Evolutionary conservation across 2,329 filamentous ascomycete species (phyloP), one percentile per base, ranked within the genome.

Genomic region (Dactylellina drechsleri): DNA sequence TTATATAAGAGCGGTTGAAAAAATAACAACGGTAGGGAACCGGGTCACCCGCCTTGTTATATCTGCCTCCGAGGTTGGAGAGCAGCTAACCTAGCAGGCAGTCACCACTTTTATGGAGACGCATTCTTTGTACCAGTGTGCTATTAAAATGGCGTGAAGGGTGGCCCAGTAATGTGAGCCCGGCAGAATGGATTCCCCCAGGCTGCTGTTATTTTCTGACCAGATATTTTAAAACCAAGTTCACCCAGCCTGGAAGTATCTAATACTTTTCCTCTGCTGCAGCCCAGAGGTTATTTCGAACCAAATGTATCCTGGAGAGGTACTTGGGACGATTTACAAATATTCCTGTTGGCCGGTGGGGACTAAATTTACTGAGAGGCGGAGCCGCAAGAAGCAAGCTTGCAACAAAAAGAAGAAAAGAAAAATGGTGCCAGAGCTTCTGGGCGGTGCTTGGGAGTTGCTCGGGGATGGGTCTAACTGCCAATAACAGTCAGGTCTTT

Each of bases 321-420:
- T 70, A 62, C 45, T 62, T 41, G 6, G 15, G 16, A 18, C 23
- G 10, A 5, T 40, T 61, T 66, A 56, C 60, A 73, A 73, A 59
- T 73, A 54, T 50, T 62, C 56, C 41, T 61, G 56, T 66, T 59
- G 47, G 64, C 18, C 28, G 47, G 54, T 54, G 54, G 56, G 52
- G 43, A 54, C 68, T 74, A 66, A 66, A 74, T 74, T 74, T 74
- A 74, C 70, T 61, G 40, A 61, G 61, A 64, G 70, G 70, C 62
- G 70, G 70, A 74, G 70, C 70, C 70, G 61, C 70, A 73, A 65
- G 56, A 59, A 73, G 40, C 26, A 66, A 72, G 41, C 56, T 59
- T 59, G 56, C 53, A 43, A 57, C 20, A 28, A 53, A 45, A 59
- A 60, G 16, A 45, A 45, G 43, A 45, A 53, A 54, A 16, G n/a